Evolutionary conservation across 2,329 filamentous ascomycete species (phyloP).

Genomic region (Cordyceps cateniannulata): DNA sequence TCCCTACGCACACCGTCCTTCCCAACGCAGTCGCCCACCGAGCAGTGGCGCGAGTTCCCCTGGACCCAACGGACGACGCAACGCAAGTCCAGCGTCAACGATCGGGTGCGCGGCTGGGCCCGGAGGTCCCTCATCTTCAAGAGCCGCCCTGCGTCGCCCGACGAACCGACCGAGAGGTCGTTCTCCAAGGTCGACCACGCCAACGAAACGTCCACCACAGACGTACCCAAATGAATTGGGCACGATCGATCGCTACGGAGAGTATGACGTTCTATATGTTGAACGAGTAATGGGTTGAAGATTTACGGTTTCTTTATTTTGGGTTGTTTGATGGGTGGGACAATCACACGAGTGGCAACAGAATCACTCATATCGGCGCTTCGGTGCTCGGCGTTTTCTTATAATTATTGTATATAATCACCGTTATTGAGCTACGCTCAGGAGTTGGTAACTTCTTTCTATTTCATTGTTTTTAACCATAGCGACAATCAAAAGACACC

Average conservation of each 20-base stretch:
- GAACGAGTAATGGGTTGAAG: constrained; percentile 4
- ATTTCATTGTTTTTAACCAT: not conserved
- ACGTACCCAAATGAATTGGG: not conserved
- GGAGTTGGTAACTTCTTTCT: not conserved
- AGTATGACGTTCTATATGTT: not conserved
- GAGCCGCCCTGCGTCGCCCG: constrained; percentile 14
- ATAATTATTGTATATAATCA: constrained; percentile 7
- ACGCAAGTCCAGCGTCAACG: constrained; percentile 26
- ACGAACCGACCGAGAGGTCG: constrained; percentile 17
- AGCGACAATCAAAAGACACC: constrained; percentile 58
- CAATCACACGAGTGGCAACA: not conserved
- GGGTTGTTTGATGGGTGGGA: not conserved
- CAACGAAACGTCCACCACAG: not conserved
- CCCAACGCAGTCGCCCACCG: constrained; percentile 12
- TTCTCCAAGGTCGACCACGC: constrained; percentile 3
- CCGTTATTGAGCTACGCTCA: constrained; percentile 4
- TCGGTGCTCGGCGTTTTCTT: not conserved
- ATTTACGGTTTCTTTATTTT: constrained; percentile 1
- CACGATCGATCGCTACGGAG: not conserved
- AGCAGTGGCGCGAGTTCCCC: constrained; percentile 21
- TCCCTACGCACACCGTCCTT: constrained; percentile 9
- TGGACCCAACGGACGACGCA: constrained; percentile 21
- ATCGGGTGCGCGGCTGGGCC: constrained; percentile 28
- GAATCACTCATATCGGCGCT: constrained; percentile 1
- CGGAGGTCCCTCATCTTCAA: constrained; percentile 25